phyloP scores from a whole-genome alignment of 1,284 basidiomycete species.

The Heterobasidion occidentale region DNA sequence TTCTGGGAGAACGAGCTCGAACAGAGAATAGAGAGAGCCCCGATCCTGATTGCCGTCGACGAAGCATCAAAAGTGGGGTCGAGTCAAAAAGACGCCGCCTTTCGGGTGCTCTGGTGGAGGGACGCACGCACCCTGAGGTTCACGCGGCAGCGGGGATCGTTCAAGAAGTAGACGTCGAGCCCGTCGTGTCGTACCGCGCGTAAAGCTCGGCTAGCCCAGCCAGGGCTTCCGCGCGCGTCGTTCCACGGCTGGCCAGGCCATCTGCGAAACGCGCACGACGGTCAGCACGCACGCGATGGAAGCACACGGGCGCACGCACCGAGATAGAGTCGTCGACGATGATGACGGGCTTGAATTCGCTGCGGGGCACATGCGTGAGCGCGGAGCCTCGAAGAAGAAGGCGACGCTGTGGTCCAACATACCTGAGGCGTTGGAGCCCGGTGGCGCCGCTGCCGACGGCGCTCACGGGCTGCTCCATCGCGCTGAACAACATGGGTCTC shows the following conservation, averaged over 20 bases:
- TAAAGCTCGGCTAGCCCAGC: constrained; percentile 34
- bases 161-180: constrained; percentile 38
- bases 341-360: constrained; percentile 24
- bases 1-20: constrained; percentile 7
- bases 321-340: constrained; percentile 40
- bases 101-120: not conserved
- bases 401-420: not conserved
- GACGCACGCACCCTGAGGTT: constrained; percentile 23
- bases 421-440: no score
- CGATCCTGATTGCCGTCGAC: constrained; percentile 3
- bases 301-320: constrained; percentile 14
- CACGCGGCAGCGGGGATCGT: constrained; percentile 22
- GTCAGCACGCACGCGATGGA: not conserved
- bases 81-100: no score
- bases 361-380: not conserved
- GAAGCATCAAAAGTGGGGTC: not conserved
- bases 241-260: constrained; percentile 33
- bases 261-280: constrained; percentile 15
- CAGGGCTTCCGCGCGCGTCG: constrained; percentile 32
- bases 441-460: not conserved
- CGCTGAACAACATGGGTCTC: not conserved
- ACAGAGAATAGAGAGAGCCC: constrained; percentile 4
- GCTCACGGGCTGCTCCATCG: not conserved
- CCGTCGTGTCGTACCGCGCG: constrained; percentile 30
- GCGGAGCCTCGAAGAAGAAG: not conserved